phyloP scores from a whole-genome alignment of 2,329 filamentous ascomycete species.

The Scedosporium boydii region DNA sequence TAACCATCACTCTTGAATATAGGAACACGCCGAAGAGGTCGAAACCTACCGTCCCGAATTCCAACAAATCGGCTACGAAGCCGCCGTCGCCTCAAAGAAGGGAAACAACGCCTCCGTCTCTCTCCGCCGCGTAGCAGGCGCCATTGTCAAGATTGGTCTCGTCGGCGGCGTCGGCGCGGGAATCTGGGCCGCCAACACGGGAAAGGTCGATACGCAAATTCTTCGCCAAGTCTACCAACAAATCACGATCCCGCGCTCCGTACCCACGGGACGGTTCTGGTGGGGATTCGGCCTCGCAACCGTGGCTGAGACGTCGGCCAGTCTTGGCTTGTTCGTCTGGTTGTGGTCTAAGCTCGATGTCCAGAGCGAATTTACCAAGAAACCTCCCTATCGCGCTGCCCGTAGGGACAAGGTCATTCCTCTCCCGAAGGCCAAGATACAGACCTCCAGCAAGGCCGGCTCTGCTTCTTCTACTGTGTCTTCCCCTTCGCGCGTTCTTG shows the following conservation, averaged over 20 bases:
- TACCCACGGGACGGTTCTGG: background rate
- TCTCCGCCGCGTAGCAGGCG: background rate
- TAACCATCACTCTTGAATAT: background rate
- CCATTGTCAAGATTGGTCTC: background rate
- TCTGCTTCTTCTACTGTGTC: background rate
- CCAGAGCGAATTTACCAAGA: background rate
- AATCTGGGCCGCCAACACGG: background rate
- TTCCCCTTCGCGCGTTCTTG: background rate
- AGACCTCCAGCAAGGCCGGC: background rate
- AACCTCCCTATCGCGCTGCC: background rate
- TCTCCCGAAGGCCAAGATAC: background rate
- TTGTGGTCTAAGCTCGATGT: slow-evolving; percentile 1
- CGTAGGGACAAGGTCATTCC: background rate
- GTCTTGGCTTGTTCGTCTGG: background rate
- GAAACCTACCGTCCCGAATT: background rate
- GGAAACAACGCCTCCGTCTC: background rate
- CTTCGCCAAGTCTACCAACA: background rate
- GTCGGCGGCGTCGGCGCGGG: background rate
- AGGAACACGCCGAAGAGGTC: slow-evolving; percentile 1
- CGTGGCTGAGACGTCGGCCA: background rate
- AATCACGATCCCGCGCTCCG: background rate
- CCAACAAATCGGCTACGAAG: background rate
- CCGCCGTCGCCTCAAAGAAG: background rate
- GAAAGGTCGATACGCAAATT: background rate
- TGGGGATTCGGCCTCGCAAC: slow-evolving; percentile 1